Evolutionary conservation across 768 basidiomycete species (phyloP).

Genomic region (Gymnopilus dilepis): DNA sequence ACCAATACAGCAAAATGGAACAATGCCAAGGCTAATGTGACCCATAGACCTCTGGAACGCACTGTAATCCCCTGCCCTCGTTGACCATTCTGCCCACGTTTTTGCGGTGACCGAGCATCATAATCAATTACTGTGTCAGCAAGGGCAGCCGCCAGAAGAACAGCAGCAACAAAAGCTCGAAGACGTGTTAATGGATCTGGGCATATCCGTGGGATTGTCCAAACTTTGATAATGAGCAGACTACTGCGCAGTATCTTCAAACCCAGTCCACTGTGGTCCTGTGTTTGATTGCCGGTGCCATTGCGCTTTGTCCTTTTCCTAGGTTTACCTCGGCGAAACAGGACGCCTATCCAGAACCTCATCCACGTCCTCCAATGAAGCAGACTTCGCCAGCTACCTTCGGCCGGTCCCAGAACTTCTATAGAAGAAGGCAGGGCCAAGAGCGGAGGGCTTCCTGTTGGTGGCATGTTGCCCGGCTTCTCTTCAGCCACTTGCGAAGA

Average conservation of each 20-base stretch:
- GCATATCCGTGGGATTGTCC: constrained; percentile 27
- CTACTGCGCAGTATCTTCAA: constrained; percentile 25
- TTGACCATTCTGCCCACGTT: neutral
- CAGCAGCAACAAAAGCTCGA: constrained; percentile 19
- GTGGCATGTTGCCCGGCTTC: neutral
- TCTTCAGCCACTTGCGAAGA: neutral
- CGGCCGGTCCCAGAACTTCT: constrained; percentile 30
- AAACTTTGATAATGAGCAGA: constrained; percentile 25
- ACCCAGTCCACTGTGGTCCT: constrained; percentile 1
- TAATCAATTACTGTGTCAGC: constrained; percentile 30
- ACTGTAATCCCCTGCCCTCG: neutral
- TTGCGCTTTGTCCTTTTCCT: constrained; percentile 2
- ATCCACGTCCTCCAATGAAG: constrained; percentile 13
- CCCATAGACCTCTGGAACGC: constrained; percentile 12
- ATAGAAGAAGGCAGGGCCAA: constrained; percentile 30
- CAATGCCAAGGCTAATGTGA: constrained; percentile 25
- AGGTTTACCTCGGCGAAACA: neutral
- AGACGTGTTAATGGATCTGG: constrained; percentile 20
- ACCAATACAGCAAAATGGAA: constrained; percentile 24
- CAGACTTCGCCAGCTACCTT: constrained; percentile 23
- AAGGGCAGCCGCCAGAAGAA: constrained; percentile 30
- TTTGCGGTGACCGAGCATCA: constrained; percentile 17
- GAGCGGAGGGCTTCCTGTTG: constrained; percentile 15
- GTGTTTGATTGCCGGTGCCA: neutral
- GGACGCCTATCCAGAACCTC: neutral